Evolutionary conservation across 2,329 filamentous ascomycete genomes (phyloP).

Genomic region (Rosellinia necatrix): DNA sequence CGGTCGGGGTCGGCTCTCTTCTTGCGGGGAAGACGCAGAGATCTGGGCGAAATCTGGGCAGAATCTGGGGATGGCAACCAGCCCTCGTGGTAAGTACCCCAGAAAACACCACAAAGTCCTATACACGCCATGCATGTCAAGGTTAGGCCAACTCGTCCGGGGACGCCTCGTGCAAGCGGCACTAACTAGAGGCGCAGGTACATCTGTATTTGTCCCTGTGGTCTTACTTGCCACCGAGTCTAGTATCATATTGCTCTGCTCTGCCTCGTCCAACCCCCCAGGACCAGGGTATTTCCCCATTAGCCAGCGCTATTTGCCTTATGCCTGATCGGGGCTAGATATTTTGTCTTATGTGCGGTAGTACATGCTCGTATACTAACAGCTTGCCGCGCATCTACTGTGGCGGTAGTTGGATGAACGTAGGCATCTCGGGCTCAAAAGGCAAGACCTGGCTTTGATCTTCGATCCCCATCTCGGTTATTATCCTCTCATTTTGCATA

Average conservation of each 20-base stretch:
- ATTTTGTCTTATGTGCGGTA: too few relatives aligned
- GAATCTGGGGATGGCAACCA: neutral
- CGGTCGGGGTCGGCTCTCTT: neutral
- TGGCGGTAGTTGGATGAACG: too few relatives aligned
- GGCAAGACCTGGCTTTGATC: too few relatives aligned
- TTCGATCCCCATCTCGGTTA: too few relatives aligned
- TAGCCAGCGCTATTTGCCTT: too few relatives aligned
- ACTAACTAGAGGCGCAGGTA: neutral
- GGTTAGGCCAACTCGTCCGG: constrained; percentile 1
- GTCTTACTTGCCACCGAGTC: neutral
- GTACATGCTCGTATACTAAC: too few relatives aligned
- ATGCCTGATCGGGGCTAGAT: too few relatives aligned
- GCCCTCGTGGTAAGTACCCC: neutral
- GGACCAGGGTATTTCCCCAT: too few relatives aligned
- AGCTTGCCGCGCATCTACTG: too few relatives aligned
- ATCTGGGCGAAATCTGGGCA: constrained; percentile 4
- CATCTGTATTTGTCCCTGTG: neutral
- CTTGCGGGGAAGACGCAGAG: constrained; percentile 13
- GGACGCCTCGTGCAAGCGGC: constrained; percentile 3
- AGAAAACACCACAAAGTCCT: too few relatives aligned
- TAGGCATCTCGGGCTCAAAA: too few relatives aligned
- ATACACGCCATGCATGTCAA: constrained; percentile 9
- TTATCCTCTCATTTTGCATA: neutral
- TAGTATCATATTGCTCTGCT: neutral
- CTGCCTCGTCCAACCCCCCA: too few relatives aligned